These are phyloP conservation scores for Podosphaera xanthii DNA, from an alignment of 2,329 filamentous ascomycete species.

Conservation along the genomic window DNA sequence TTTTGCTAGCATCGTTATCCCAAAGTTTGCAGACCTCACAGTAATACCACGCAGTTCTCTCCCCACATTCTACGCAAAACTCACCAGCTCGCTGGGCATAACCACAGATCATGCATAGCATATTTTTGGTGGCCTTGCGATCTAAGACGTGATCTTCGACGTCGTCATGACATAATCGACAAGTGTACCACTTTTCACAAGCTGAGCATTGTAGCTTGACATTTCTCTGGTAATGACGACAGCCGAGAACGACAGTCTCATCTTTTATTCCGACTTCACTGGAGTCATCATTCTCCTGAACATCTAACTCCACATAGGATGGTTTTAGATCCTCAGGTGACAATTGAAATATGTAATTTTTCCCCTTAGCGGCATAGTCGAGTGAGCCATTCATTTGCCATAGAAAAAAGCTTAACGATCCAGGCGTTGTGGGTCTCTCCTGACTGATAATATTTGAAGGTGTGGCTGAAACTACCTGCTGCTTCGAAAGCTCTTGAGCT, in stretches of 20 bases:
- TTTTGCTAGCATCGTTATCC: conserved; percentile 79
- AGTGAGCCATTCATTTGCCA: conserved; percentile 25
- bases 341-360: conserved; percentile 23
- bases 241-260: conserved; percentile 37
- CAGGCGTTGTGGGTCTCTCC: conserved; percentile 22
- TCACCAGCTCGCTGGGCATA: conserved; percentile 66
- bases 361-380: conserved; percentile 7
- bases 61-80: conserved; percentile 53
- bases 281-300: conserved; percentile 25
- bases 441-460: conserved; percentile 15
- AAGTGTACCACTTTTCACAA: conserved; percentile 83
- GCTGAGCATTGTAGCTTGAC: conserved; percentile 86
- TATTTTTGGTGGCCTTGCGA: conserved; percentile 68
- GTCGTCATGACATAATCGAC: conserved; percentile 79
- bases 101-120: conserved; percentile 92
- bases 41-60: conserved; percentile 68
- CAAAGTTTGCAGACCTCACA: conserved; percentile 89
- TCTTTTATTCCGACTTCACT: conserved; percentile 15
- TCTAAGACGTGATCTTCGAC: conserved; percentile 58
- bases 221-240: conserved; percentile 82
- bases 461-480: conserved; percentile 8
- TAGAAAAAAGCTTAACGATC: conserved; percentile 31
- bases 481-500: conserved; percentile 17
- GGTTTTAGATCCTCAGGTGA: conserved; percentile 39
- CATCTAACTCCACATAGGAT: conserved; percentile 37